Conservation (phyloP, 2,329 filamentous ascomycete genomes). For the Alternaria atra region DNA sequence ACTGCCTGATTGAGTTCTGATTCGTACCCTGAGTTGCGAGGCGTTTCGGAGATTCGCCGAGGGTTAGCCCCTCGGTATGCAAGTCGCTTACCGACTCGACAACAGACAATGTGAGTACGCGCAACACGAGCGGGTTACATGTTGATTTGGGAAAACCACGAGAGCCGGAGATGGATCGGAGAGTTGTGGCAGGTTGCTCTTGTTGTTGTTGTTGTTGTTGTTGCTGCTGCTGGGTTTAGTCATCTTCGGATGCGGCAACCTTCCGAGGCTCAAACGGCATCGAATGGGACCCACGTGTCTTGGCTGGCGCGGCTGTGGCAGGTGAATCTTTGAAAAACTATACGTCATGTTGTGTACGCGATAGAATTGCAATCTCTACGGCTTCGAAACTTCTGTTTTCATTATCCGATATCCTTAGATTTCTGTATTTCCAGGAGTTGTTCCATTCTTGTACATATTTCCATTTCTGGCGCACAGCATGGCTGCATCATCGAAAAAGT, state of each 20-base stretch:
- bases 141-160: neutral
- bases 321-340: neutral
- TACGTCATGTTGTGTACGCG: slow-evolving; percentile 20
- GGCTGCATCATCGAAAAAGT: slow-evolving; percentile 5
- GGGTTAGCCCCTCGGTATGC: slow-evolving; percentile 8
- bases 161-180: neutral
- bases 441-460: neutral
- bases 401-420: neutral
- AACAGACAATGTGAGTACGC: slow-evolving; percentile 12
- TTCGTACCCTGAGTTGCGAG: neutral
- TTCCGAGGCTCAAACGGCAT: slow-evolving; percentile 20
- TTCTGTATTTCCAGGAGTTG: neutral
- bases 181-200: neutral
- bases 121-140: neutral
- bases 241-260: slow-evolving; percentile 11
- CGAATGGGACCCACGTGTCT: slow-evolving; percentile 22
- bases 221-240: slow-evolving; percentile 5
- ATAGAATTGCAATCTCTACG: neutral
- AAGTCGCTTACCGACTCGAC: slow-evolving; percentile 3
- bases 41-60: slow-evolving; percentile 16
- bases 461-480: slow-evolving; percentile 2
- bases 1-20: slow-evolving; percentile 16
- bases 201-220: neutral
- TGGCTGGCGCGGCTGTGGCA: slow-evolving; percentile 7
- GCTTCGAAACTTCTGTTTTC: neutral